These are phyloP conservation scores for Aspergillus sp. DNA, from an alignment of 2,329 filamentous ascomycete genomes.

Conservation along the genomic window DNA sequence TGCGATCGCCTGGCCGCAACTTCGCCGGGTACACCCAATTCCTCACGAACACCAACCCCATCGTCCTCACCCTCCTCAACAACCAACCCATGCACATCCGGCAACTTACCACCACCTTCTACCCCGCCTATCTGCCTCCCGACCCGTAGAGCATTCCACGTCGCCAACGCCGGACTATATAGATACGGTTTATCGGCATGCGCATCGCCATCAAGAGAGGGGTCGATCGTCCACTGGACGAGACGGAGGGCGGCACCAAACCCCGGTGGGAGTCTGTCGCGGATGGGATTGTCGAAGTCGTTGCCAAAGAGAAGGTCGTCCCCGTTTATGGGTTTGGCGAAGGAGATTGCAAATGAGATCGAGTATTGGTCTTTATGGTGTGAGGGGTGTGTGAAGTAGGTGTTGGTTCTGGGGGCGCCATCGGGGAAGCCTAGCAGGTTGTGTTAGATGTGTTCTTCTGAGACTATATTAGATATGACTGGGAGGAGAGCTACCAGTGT, in stretches of 20 bases:
- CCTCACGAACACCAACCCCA: conserved; percentile 45
- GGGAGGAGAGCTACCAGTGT: conserved; percentile 39
- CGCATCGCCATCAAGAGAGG: conserved; percentile 83
- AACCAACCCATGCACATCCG: conserved; percentile 49
- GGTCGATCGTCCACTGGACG: conserved; percentile 88
- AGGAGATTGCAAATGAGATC: conserved; percentile 75
- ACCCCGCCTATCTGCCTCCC: conserved; percentile 43
- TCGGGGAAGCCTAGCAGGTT: conserved; percentile 63
- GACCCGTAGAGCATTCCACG: conserved; percentile 74
- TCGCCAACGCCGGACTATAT: conserved; percentile 77
- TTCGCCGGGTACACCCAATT: conserved; percentile 53
- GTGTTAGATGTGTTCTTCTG: background rate
- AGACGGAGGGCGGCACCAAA: conserved; percentile 82
- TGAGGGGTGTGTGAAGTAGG: conserved; percentile 72
- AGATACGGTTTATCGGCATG: conserved; percentile 84
- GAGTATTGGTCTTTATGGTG: conserved; percentile 81
- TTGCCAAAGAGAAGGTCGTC: conserved; percentile 86
- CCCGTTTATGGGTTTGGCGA: conserved; percentile 65
- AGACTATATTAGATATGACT: background rate
- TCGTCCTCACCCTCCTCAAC: conserved; percentile 67
- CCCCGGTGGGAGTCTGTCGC: conserved; percentile 79
- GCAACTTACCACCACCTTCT: conserved; percentile 21
- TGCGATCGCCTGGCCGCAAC: conserved; percentile 58
- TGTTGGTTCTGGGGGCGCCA: conserved; percentile 65
- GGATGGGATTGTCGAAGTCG: conserved; percentile 89